Conservation (phyloP, 305 asterid species). For the Stenogyne calaminthoides region DNA sequence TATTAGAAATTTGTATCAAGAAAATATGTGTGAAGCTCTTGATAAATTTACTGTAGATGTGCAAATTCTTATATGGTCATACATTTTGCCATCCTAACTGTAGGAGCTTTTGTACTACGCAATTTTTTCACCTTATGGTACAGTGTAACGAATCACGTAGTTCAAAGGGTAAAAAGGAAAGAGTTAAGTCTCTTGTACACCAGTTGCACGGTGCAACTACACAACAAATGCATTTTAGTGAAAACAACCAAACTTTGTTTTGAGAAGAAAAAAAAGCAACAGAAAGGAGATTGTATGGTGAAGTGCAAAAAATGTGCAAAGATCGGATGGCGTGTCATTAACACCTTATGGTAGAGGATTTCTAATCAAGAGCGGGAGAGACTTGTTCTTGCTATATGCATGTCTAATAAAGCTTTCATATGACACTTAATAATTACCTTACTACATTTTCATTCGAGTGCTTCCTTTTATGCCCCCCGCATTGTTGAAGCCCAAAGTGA, state of each 20-base stretch:
- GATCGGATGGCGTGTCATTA: background rate
- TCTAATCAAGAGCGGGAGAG: background rate
- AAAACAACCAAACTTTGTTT: no score
- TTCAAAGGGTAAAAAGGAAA: background rate
- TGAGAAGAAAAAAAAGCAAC: no score
- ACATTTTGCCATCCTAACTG: background rate
- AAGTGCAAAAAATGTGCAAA: background rate
- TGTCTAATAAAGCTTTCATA: background rate
- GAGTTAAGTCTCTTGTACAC: no score
- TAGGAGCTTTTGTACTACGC: background rate
- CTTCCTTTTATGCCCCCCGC: slow-evolving; percentile 55
- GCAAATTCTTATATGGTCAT: background rate
- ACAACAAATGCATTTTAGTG: no score
- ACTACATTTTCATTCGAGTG: slow-evolving; percentile 41
- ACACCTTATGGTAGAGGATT: background rate
- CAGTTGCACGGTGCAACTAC: no score
- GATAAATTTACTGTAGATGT: background rate
- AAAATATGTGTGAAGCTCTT: background rate
- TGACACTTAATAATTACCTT: slow-evolving; percentile 48
- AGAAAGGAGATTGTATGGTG: background rate
- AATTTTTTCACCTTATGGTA: background rate
- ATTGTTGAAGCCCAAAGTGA: slow-evolving; percentile 47
- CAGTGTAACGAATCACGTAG: background rate
- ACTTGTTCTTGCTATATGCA: background rate
- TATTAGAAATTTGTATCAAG: slow-evolving; percentile 31